Evolutionary conservation across 306 rosid species (phyloP).

Genomic region (Geum urbanum): DNA sequence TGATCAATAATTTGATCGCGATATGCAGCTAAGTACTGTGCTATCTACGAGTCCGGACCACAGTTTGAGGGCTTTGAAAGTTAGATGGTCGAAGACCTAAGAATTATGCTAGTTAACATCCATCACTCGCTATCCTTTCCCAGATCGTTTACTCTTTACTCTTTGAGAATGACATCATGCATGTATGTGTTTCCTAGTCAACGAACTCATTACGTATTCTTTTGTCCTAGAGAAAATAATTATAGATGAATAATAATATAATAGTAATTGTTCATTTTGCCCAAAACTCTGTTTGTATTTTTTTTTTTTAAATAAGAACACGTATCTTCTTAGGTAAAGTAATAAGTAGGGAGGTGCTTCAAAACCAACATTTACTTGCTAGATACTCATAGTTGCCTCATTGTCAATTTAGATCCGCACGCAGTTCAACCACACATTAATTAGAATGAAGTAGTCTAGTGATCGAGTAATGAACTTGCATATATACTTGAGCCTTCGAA

Average conservation of each 20-base stretch:
- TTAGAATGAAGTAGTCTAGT: neutral
- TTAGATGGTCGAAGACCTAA: neutral
- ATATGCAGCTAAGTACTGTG: neutral
- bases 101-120: neutral
- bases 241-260: neutral
- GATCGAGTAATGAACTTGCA: neutral
- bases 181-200: neutral
- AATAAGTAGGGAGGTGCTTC: neutral
- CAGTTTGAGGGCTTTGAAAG: neutral
- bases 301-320: neutral
- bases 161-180: neutral
- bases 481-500: too few species aligned
- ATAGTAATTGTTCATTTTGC: neutral
- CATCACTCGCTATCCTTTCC: neutral
- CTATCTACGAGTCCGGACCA: neutral
- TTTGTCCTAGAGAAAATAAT: neutral
- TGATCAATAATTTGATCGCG: neutral
- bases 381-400: neutral
- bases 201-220: too few species aligned
- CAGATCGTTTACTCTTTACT: neutral
- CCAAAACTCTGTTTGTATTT: neutral
- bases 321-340: neutral
- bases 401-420: neutral
- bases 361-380: constrained; percentile 1
- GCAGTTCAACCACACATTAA: neutral